Evolutionary conservation across 176 grass and related monocot genomes (phyloP).

Genomic region (Eleusine indica): DNA sequence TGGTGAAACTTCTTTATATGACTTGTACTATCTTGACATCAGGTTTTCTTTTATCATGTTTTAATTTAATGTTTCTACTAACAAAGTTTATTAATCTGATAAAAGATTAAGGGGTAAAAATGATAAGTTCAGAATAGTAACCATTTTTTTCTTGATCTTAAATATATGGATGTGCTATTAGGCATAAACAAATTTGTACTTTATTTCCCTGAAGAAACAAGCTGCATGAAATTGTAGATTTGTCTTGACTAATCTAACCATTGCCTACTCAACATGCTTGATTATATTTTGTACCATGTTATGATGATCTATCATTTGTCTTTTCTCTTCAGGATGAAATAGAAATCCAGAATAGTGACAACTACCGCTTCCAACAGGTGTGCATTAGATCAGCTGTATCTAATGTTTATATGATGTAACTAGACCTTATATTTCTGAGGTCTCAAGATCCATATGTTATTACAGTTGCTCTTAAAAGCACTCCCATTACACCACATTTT

Average conservation of each 20-base stretch:
- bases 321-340: constrained; percentile 80
- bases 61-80: not conserved
- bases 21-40: constrained; percentile 18
- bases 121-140: constrained; percentile 21
- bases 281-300: constrained; percentile 16
- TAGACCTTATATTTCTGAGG: constrained; percentile 11
- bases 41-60: constrained; percentile 9
- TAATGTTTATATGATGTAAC: constrained; percentile 25
- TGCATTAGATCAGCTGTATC: constrained; percentile 21
- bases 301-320: constrained; percentile 33
- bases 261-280: not conserved
- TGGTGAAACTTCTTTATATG: constrained; percentile 12
- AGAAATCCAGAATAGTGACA: constrained; percentile 82
- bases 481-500: not conserved
- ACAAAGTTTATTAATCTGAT: constrained; percentile 8
- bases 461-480: not conserved
- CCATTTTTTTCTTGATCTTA: not conserved
- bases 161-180: constrained; percentile 21
- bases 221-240: not conserved
- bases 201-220: not conserved
- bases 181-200: not conserved
- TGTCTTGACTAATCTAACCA: not conserved
- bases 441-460: not conserved
- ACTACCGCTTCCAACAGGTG: constrained; percentile 83
- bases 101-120: constrained; percentile 1